Percentiles rank a stretch among this genome's conserved stretches.
phyloP scores from a whole-genome alignment of 169 alveolate species.

The Babesia ovis region DNA sequence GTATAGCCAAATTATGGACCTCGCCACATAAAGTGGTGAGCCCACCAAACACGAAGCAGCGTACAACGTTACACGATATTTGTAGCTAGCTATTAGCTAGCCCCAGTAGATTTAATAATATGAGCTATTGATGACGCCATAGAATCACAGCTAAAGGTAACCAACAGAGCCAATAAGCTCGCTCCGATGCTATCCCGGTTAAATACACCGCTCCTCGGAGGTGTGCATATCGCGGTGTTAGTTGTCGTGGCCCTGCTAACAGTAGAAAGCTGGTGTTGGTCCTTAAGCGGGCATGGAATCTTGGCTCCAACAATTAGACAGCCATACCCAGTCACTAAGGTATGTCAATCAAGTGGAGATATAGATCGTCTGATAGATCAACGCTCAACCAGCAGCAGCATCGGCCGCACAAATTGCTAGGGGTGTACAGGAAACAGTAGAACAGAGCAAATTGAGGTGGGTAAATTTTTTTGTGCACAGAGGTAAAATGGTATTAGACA shows the following conservation, averaged over 20 bases:
- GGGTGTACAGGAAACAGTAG: not conserved
- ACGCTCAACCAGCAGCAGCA: not conserved
- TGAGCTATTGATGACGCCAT: not conserved
- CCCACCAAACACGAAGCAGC: not conserved
- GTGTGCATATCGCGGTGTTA: not conserved
- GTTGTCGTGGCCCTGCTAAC: not conserved
- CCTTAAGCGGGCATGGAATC: not conserved
- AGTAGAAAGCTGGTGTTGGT: not conserved
- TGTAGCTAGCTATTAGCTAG: conserved; percentile 11
- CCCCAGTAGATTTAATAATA: conserved; percentile 6
- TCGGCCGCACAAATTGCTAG: not conserved
- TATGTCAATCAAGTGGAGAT: not conserved
- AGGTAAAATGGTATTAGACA: too few relatives aligned
- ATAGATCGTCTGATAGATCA: conserved; percentile 2
- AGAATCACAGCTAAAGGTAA: not conserved
- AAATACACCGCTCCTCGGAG: not conserved
- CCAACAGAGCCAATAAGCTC: not conserved
- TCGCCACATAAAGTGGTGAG: conserved; percentile 44
- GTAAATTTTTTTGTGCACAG: too few relatives aligned
- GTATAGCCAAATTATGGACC: not conserved
- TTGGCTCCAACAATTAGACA: not conserved
- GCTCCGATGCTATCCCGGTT: conserved; percentile 15
- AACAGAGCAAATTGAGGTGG: conserved; percentile 10
- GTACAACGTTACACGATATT: not conserved
- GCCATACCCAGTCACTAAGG: not conserved